Conservation (phyloP, 306 rosid genomes). For the Geum urbanum region DNA sequence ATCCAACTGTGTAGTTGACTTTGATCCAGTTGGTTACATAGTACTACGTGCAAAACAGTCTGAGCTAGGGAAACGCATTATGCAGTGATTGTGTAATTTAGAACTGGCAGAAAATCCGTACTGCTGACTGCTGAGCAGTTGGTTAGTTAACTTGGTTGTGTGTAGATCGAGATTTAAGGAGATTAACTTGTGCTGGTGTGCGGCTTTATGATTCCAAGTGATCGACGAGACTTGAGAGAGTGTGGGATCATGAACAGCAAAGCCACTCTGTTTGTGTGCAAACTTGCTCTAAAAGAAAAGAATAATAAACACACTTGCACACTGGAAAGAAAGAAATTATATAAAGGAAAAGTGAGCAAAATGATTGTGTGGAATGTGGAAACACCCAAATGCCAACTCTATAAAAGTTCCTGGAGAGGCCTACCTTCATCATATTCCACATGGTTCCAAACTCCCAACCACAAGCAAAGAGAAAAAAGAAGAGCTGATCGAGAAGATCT, state of each 20-base stretch:
- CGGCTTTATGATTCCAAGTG: slow-evolving; percentile 6
- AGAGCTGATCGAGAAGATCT: slow-evolving; percentile 15
- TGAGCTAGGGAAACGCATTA: background rate
- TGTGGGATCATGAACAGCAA: slow-evolving; percentile 32
- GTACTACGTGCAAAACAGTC: background rate
- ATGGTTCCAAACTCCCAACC: slow-evolving; percentile 8
- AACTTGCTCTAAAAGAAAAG: slow-evolving; percentile 21
- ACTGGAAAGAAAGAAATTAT: background rate
- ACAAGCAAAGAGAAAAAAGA: slow-evolving; percentile 22
- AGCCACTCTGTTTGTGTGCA: slow-evolving; percentile 5
- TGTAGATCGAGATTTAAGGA: background rate
- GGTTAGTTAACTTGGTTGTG: too few species aligned
- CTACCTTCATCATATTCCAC: slow-evolving; percentile 22
- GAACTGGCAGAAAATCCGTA: background rate
- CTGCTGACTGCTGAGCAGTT: background rate
- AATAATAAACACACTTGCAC: slow-evolving; percentile 12
- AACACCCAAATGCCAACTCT: slow-evolving; percentile 5
- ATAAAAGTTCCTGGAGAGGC: slow-evolving; percentile 4
- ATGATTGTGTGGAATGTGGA: background rate
- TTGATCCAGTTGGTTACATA: background rate
- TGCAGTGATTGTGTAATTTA: background rate
- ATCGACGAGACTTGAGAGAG: background rate
- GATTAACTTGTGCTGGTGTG: background rate
- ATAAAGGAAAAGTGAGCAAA: slow-evolving; percentile 10
- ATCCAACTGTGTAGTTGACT: slow-evolving; percentile 1